Evolutionary conservation across 2,329 filamentous ascomycete species (phyloP).

Genomic region (Diaporthe ilicicola): DNA sequence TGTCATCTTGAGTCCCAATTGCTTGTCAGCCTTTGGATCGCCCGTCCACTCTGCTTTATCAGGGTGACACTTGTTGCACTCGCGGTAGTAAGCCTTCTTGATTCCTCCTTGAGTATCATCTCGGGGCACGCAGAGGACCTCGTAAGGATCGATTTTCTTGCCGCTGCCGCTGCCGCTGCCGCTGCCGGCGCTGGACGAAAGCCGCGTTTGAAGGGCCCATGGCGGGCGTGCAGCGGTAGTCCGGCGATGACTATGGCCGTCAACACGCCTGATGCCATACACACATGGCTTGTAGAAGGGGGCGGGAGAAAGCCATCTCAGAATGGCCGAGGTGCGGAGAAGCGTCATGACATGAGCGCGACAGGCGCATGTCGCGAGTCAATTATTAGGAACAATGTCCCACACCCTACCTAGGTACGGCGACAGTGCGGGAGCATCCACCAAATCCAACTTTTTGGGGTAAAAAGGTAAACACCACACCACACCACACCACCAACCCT

Average conservation of each 20-base stretch:
- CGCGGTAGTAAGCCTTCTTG: neutral
- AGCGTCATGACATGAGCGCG: neutral
- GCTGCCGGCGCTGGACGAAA: neutral
- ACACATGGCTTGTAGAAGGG: neutral
- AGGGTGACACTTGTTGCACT: neutral
- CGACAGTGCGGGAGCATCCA: too few species aligned
- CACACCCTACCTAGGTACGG: neutral
- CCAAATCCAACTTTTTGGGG: neutral
- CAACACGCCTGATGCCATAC: neutral
- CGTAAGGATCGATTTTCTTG: neutral
- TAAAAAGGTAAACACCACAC: neutral
- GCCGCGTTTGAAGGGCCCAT: neutral
- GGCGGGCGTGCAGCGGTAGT: neutral
- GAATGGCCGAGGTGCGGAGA: neutral
- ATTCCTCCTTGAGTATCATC: neutral
- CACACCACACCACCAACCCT: slow-evolving; percentile 28
- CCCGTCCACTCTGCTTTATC: neutral
- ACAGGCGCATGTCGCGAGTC: neutral
- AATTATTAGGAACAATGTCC: neutral
- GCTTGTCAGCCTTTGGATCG: neutral
- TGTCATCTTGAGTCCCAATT: neutral
- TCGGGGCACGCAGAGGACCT: neutral
- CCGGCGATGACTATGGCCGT: neutral
- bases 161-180: neutral
- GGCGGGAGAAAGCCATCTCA: neutral